Conservation (phyloP, 768 basidiomycete genomes). For the Kwoniella sp. region DNA sequence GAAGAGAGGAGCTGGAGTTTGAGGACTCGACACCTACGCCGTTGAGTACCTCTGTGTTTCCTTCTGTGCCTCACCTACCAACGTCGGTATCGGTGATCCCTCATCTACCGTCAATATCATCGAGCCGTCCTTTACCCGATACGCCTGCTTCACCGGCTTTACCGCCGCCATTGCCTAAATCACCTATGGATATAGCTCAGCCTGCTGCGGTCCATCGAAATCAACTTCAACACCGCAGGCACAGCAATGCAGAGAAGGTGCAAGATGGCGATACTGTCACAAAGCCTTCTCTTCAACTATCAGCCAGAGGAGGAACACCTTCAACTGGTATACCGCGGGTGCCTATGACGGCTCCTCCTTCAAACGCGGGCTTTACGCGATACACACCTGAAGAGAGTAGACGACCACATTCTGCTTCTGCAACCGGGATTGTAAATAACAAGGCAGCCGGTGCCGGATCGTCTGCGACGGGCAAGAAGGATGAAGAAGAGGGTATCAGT, state of each 20-base stretch:
- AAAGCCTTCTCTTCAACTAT: slow-evolving; percentile 11
- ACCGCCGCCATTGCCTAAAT: neutral
- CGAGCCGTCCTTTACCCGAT: neutral
- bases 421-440: neutral
- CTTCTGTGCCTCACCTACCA: slow-evolving; percentile 4
- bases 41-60: slow-evolving; percentile 7
- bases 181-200: neutral
- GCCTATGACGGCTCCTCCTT: slow-evolving; percentile 13
- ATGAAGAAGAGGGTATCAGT: neutral
- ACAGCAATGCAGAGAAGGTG: neutral
- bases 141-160: neutral
- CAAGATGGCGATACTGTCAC: neutral
- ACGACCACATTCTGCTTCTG: neutral
- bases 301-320: slow-evolving; percentile 3
- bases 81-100: neutral
- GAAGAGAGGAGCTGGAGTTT: slow-evolving; percentile 2
- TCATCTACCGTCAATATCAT: slow-evolving; percentile 1
- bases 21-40: slow-evolving; percentile 25
- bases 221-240: neutral
- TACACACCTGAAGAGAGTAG: neutral
- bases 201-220: neutral
- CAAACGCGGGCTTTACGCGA: slow-evolving; percentile 1
- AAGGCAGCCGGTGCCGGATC: neutral
- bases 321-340: slow-evolving; percentile 8
- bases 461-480: neutral